Evolutionary conservation across 441 rosid species (phyloP).

Genomic region (Populus hybrid): DNA sequence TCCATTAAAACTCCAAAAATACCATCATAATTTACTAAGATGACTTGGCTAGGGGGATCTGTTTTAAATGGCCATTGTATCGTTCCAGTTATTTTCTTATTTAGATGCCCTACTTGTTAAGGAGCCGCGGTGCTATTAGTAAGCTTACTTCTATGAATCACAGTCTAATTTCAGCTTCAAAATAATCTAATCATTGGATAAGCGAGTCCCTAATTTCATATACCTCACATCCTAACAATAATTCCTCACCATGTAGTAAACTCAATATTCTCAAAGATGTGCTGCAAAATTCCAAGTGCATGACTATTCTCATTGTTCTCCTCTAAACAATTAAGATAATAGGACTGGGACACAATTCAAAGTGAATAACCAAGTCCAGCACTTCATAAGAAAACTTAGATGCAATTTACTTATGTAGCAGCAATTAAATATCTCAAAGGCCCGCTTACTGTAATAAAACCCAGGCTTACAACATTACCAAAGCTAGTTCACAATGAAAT

Average conservation of each 20-base stretch:
- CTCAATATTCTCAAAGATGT: neutral
- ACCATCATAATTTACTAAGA: neutral
- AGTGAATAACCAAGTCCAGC: neutral
- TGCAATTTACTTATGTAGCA: neutral
- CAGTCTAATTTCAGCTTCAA: neutral
- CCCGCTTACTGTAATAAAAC: neutral
- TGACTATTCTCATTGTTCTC: neutral
- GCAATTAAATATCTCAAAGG: neutral
- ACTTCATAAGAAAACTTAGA: neutral
- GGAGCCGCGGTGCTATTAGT: neutral
- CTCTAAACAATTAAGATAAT: neutral
- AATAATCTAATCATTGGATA: neutral
- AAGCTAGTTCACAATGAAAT: neutral
- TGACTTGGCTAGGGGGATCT: neutral
- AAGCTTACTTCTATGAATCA: neutral
- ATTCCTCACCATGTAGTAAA: neutral
- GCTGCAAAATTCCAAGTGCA: neutral
- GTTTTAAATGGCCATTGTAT: neutral
- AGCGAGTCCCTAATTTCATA: neutral
- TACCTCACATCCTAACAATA: neutral
- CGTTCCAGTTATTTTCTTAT: neutral
- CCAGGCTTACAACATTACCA: neutral
- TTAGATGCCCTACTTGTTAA: neutral
- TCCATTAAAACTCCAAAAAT: neutral
- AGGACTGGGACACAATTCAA: neutral